Evolutionary conservation across 1,139 yeast genomes (phyloP), one percentile per base, ranked within the genome.

Genomic region (Geotrichum restrictum): DNA sequence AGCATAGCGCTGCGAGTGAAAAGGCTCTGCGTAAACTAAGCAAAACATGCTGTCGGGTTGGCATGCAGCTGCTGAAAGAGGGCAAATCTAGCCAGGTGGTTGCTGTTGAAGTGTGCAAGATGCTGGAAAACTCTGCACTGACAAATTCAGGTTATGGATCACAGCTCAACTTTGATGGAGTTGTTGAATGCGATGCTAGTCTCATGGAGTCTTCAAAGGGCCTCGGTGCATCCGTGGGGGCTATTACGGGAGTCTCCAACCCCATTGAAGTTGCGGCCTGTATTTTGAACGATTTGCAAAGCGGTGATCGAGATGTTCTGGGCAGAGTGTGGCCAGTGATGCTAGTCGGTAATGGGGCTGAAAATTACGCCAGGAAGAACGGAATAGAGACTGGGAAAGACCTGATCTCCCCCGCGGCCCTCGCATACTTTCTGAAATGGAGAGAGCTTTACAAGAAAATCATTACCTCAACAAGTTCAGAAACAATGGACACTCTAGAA

Each of bases 121-220:
- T 71, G 3, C 62, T 82, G 14, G 86, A 81, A 59, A 64, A 64
- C 29, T 71, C 77, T 2, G 62, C 68, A 7, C 60, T 75, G 51
- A 79, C 84, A 13, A 81, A 81, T 60, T 78, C 84, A 2, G 87
- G 85, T 0, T 66, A 61, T 49, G 85, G 85, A 1, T 76, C 84
- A 1, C 77, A 80, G 16, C 65, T 80, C 51, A 77, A 77, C 56
- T 54, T 67, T 10, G 55, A 62, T 1, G 84, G 84, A 0, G 54
- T 64, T 3, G 81, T 80, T 0, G 80, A 76, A 55, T 78, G 83
- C 58, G 87, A 81, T 62, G 78, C 80, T 1, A 59, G 67, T 1
- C 55, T 73, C 11, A 62, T 70, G 57, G 57, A 59, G 37, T 57
- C 59, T 3, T 32, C 32, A 21, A 24, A 19, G 55, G 57, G 36